Base-by-base conservation (phyloP, 164 flowering plant genomes). In the Nymphaea colorata region DNA sequence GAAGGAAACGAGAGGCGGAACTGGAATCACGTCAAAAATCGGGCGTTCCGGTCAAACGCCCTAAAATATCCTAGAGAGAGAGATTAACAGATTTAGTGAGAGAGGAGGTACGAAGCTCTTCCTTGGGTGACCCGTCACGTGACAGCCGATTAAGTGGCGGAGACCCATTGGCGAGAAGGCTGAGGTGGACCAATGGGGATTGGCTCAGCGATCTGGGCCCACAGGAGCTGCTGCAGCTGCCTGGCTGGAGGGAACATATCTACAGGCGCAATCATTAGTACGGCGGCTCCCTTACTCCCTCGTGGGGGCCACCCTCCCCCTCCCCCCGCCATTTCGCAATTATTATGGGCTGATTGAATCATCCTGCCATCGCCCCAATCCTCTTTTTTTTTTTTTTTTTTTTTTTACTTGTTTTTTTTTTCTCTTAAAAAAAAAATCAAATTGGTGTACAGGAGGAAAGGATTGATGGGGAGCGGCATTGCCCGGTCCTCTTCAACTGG, bases 341-440 rank as follows among this genome's bases (percentile, higher is more conserved):
- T 63, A 70, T 70, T 70, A 16, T 42, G 47, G 59, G 67, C 57
- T 70, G 72, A 70, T 70, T 70, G 72, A 53, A 42, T 57, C 57
- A 44, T 70, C 64, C n/a, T n/a, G n/a, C n/a, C 66, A 17, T 68
- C n/a, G n/a, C 72, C 41, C 12, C 59, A 15, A 8, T 59, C 16
- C 55, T 10, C 67, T 12, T 57, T 66, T 57, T 12, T 66, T 1
- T 25, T 25, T 25, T 25, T 25, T 25, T 25, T 0, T 25, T 25
- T 25, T 1, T 25, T 25, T 25, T 25, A n/a, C n/a, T n/a, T n/a
- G n/a, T 25, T 1, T 25, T 25, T 25, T 25, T 25, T 25, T 25
- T 25, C 1, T 0, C 36, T 25, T 25, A 25, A 25, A 25, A 25
- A 25, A 25, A 25, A 25, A 25, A 25, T 25, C 36, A 25, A 25